Conservation (phyloP, 345 rosid species). For the Mangifera indica region DNA sequence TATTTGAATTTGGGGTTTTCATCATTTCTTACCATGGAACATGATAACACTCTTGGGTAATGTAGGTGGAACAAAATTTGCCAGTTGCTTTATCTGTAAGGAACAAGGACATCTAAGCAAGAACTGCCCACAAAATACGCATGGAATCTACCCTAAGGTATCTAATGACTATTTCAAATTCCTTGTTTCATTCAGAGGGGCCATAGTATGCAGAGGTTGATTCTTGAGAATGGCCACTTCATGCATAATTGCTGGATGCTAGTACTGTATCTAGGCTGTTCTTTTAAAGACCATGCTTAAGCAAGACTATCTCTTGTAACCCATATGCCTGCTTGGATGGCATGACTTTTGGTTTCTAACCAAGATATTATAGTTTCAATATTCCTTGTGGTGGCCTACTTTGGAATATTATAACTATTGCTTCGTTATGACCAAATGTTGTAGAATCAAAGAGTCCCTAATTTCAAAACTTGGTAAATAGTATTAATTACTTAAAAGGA, state of each 20-base stretch:
- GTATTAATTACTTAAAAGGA: not conserved
- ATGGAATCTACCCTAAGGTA: slow-evolving; percentile 96
- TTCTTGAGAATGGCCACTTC: not conserved
- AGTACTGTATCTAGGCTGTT: not conserved
- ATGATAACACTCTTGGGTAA: slow-evolving; percentile 10
- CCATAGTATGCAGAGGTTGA: not conserved
- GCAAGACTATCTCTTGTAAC: not conserved
- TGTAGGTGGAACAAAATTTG: slow-evolving; percentile 85
- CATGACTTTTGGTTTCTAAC: not conserved
- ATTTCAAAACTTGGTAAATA: too few species aligned
- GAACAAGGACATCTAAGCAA: slow-evolving; percentile 85
- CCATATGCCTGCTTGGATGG: not conserved
- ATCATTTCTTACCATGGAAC: slow-evolving; percentile 6
- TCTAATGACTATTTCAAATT: not conserved
- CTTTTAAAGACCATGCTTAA: not conserved
- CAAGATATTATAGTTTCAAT: not conserved
- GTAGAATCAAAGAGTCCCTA: not conserved
- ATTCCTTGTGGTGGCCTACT: not conserved
- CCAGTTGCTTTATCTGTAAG: slow-evolving; percentile 87
- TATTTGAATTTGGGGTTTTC: slow-evolving; percentile 5
- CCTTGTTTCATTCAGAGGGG: not conserved
- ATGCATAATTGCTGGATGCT: not conserved
- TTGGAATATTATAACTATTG: not conserved
- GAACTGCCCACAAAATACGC: slow-evolving; percentile 77
- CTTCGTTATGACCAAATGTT: not conserved